These are phyloP conservation scores for Aspergillus novofumigatus DNA, from an alignment of 2,329 filamentous ascomycete genomes.

Conservation along the genomic window DNA sequence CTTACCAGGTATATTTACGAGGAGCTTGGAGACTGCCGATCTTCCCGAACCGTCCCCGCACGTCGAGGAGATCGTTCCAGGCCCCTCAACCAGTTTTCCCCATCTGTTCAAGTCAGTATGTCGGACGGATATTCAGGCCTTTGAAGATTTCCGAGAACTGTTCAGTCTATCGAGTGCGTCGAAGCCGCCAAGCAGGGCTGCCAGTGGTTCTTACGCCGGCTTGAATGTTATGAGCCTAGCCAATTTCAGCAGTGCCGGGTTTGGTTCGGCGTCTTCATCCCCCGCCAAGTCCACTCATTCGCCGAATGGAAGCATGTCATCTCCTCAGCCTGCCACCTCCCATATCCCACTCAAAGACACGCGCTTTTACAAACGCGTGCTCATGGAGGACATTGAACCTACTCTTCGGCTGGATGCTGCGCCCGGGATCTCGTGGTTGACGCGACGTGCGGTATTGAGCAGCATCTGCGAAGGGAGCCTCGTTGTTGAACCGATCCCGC, in stretches of 20 bases:
- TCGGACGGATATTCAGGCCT: slow-evolving; percentile 74
- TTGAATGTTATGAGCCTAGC: slow-evolving; percentile 57
- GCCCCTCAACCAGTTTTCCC: slow-evolving; percentile 68
- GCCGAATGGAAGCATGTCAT: slow-evolving; percentile 39
- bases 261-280: slow-evolving; percentile 59
- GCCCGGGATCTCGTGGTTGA: slow-evolving; percentile 89
- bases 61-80: slow-evolving; percentile 53
- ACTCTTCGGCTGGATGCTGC: slow-evolving; percentile 85
- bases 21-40: slow-evolving; percentile 58
- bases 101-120: slow-evolving; percentile 80
- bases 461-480: slow-evolving; percentile 81
- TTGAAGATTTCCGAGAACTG: slow-evolving; percentile 79
- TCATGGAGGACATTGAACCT: slow-evolving; percentile 90
- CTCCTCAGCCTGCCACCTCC: slow-evolving; percentile 42
- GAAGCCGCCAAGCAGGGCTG: slow-evolving; percentile 61
- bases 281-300: slow-evolving; percentile 56
- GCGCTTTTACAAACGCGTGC: slow-evolving; percentile 85
- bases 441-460: slow-evolving; percentile 75
- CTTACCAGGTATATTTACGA: slow-evolving; percentile 52
- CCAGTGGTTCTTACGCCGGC: slow-evolving; percentile 66
- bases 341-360: slow-evolving; percentile 71
- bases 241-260: slow-evolving; percentile 38
- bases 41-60: slow-evolving; percentile 47
- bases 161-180: slow-evolving; percentile 63
- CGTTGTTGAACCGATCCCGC: slow-evolving; percentile 81